Evolutionary conservation across 2,329 filamentous ascomycete species (phyloP).

Genomic region (Aspergillaceae sp.): DNA sequence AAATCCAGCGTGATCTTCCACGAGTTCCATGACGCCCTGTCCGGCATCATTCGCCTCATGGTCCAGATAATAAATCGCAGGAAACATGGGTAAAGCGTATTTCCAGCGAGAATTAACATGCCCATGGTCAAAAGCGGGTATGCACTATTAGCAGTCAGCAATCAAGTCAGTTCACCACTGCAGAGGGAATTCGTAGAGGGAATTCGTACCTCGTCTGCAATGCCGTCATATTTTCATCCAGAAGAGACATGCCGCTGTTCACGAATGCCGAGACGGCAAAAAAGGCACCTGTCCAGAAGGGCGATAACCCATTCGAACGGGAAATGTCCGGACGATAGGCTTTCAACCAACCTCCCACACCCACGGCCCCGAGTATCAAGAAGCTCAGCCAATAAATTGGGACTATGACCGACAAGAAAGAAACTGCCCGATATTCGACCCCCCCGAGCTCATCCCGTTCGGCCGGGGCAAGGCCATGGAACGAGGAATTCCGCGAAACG

Average conservation of each 20-base stretch:
- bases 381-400: constrained; percentile 41
- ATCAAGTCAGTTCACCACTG: too few relatives aligned
- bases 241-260: constrained; percentile 47
- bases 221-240: constrained; percentile 46
- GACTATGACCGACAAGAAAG: constrained; percentile 27
- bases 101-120: constrained; percentile 54
- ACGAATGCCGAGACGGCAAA: constrained; percentile 49
- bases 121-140: constrained; percentile 43
- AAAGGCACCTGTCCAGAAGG: constrained; percentile 42
- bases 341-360: constrained; percentile 40
- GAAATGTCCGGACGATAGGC: constrained; percentile 34
- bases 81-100: constrained; percentile 58
- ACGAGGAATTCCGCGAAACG: constrained; percentile 42
- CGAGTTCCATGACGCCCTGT: constrained; percentile 16
- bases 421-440: constrained; percentile 36
- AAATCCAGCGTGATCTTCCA: constrained; percentile 27
- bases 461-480: constrained; percentile 38
- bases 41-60: constrained; percentile 26
- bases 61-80: constrained; percentile 53
- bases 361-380: constrained; percentile 39
- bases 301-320: constrained; percentile 39
- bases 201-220: constrained; percentile 28
- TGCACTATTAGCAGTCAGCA: constrained; percentile 16
- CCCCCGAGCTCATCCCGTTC: constrained; percentile 37
- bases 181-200: constrained; percentile 3